Evolutionary conservation across 78 protist species (phyloP).

Genomic region (Ministeria vibrans): DNA sequence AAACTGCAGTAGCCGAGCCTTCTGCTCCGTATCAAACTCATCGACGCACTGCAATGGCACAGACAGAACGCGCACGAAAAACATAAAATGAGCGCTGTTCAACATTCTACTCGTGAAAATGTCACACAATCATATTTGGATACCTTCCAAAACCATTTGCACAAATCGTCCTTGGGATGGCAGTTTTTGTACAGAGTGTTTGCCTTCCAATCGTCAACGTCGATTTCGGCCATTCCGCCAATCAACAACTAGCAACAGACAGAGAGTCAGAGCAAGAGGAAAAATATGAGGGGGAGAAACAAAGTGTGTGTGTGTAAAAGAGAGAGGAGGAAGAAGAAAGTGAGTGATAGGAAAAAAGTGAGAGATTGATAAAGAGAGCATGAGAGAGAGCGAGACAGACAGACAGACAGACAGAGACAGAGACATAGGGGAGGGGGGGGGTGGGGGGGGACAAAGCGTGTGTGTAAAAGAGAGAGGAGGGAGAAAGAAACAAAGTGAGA

Average conservation of each 20-base stretch:
- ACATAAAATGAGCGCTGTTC: background rate
- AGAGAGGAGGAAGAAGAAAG: too few relatives aligned
- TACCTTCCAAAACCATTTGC: slow-evolving; percentile 2
- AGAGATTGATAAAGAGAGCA: background rate
- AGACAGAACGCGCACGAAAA: background rate
- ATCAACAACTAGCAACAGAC: too few relatives aligned
- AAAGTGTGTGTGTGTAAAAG: too few relatives aligned
- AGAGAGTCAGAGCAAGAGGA: background rate
- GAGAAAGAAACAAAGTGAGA: too few relatives aligned
- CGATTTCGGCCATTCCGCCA: slow-evolving; percentile 29
- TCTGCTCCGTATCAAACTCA: slow-evolving; percentile 1
- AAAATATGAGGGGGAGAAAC: background rate
- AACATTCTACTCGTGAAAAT: background rate
- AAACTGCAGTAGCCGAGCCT: slow-evolving; percentile 48
- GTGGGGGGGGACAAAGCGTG: too few relatives aligned
- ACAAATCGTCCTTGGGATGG: background rate
- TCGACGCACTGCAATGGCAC: background rate
- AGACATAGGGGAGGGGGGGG: too few relatives aligned
- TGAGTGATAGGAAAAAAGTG: background rate
- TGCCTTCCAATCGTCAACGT: slow-evolving; percentile 30
- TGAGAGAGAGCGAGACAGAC: too few relatives aligned
- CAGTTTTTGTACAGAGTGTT: slow-evolving; percentile 17
- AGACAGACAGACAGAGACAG: too few relatives aligned
- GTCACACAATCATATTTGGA: background rate
- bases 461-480: too few relatives aligned